Conservation (phyloP, 768 basidiomycete species). For the Boletus bicolor region DNA sequence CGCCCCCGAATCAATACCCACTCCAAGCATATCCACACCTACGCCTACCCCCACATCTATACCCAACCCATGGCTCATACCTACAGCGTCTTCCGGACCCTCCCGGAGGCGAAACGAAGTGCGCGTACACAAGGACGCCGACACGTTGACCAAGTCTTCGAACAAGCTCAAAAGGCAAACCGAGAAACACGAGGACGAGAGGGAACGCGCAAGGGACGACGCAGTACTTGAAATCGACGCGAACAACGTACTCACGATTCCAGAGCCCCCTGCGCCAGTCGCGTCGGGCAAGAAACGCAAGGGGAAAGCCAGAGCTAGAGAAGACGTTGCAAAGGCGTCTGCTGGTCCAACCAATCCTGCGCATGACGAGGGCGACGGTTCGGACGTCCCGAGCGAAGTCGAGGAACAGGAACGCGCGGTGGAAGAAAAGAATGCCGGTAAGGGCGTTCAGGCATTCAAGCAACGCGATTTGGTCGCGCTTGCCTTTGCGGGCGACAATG, state of each 20-base stretch:
- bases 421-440: constrained; percentile 41
- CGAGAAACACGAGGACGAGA: constrained; percentile 54
- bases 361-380: constrained; percentile 31
- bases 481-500: constrained; percentile 97
- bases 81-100: constrained; percentile 39
- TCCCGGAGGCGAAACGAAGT: constrained; percentile 74
- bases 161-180: constrained; percentile 69
- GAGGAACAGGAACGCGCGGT: constrained; percentile 62
- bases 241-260: constrained; percentile 15
- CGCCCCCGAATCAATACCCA: constrained; percentile 1
- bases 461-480: constrained; percentile 91
- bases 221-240: constrained; percentile 72
- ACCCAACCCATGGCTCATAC: constrained; percentile 81
- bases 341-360: constrained; percentile 5
- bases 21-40: constrained; percentile 17
- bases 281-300: constrained; percentile 13
- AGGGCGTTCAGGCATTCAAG: constrained; percentile 64
- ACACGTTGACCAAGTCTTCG: constrained; percentile 59
- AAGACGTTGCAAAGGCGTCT: not conserved
- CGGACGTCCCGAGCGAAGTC: constrained; percentile 61
- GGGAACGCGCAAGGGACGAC: constrained; percentile 65
- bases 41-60: constrained; percentile 15
- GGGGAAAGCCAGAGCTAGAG: constrained; percentile 11
- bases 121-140: constrained; percentile 65
- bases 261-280: constrained; percentile 5